These are phyloP conservation scores for Phoma herbarum DNA, from an alignment of 2,329 filamentous ascomycete species.

Conservation along the genomic window DNA sequence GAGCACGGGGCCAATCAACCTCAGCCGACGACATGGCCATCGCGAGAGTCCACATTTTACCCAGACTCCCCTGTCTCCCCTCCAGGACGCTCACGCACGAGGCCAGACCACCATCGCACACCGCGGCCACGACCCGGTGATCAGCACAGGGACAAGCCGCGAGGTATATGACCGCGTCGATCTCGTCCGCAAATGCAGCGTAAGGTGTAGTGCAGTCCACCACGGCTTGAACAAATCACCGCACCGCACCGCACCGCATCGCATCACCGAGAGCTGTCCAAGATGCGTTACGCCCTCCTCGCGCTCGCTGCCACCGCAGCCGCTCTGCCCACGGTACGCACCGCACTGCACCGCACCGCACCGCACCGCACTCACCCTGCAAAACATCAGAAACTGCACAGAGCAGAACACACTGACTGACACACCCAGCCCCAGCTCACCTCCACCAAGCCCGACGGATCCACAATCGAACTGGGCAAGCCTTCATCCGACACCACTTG, in stretches of 20 bases:
- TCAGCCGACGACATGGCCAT: too few relatives aligned
- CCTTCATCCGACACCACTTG: conserved; percentile 27
- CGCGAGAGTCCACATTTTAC: background rate
- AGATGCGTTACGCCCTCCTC: background rate
- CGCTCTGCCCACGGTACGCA: conserved; percentile 1
- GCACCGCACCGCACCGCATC: too few relatives aligned
- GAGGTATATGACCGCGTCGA: background rate
- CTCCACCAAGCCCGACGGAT: conserved; percentile 14
- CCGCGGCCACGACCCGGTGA: too few relatives aligned
- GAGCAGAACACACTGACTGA: background rate
- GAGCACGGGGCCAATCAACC: too few relatives aligned
- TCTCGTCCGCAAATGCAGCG: background rate
- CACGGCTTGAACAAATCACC: too few relatives aligned
- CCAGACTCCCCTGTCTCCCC: background rate
- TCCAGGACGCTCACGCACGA: too few relatives aligned
- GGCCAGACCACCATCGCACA: background rate
- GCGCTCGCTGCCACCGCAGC: background rate
- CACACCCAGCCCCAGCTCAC: background rate
- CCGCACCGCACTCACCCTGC: too few relatives aligned
- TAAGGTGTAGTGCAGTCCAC: too few relatives aligned
- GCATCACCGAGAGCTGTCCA: too few relatives aligned
- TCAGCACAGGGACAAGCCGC: too few relatives aligned
- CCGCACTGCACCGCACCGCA: too few relatives aligned
- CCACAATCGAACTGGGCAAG: conserved; percentile 17
- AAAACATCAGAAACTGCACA: too few relatives aligned